Evolutionary conservation across 2,329 filamentous ascomycete species (phyloP), one percentile per base, ranked within the genome.

Genomic region (Botrytis byssoidea): DNA sequence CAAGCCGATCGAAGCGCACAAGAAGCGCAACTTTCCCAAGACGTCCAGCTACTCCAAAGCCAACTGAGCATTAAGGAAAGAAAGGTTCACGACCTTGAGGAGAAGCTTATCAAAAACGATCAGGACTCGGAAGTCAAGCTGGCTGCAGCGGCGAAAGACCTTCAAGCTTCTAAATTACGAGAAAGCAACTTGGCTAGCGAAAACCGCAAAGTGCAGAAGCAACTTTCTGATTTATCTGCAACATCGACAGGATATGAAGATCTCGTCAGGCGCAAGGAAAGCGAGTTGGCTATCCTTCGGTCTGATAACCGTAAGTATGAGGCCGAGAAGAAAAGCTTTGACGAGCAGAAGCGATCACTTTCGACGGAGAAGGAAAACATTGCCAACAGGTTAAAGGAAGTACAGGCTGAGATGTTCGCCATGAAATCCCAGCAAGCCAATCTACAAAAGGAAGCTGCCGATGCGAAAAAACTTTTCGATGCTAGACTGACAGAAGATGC

Each of bases 231-330:
- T 77, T 85, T 99, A 29, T 96, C 96, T 0, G 91, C 93, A 67
- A 98, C 95, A 0, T 97, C 95, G 0, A 97, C 94, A 0, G 94
- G 95, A 80, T 98, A 97, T 77, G 96, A 99, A 82, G 95, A 98
- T 79, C 88, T 98, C 61, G 92, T 99, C 37, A 89, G 94, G 37
- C 91, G 93, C 74, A 99, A 98, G 82, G 96, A 99, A 81, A 97
- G 95, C 81, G 97, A 99, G 80, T 85, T 99, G 32, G 88, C 92
- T 0, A 87, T 98, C 64, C 87, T 98, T 48, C 93, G 94, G 78
- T 90, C 90, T 18, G 96, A 99, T 81, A 89, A 95, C 76, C 93
- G 92, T 81, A 93, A 92, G 76, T 91, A 92, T 77, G 93, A 97
- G 81, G 89, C 91, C 70, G 95, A 98, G 79, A 92, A 92, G 44